Conservation (phyloP, 1,139 yeast species). For the Candida sp. region DNA sequence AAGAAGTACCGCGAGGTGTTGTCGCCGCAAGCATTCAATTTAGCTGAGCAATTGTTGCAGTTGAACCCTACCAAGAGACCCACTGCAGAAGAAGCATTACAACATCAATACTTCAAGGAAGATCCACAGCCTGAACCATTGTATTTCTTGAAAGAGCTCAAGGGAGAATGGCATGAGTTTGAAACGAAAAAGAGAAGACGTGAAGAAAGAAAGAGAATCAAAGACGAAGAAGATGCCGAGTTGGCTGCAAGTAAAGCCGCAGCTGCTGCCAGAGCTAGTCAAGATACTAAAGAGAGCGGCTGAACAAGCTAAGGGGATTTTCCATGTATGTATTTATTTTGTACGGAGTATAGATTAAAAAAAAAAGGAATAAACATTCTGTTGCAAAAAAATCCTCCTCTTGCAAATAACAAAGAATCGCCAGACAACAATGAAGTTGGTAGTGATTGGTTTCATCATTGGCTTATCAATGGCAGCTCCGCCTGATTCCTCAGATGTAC, state of each 20-base stretch:
- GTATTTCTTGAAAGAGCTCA: conserved; percentile 55
- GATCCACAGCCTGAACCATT: conserved; percentile 68
- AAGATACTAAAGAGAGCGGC: not conserved
- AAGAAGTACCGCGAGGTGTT: conserved; percentile 51
- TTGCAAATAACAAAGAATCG: not conserved
- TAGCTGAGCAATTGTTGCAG: conserved; percentile 64
- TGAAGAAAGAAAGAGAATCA: conserved; percentile 53
- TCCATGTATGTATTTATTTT: not conserved
- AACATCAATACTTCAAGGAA: conserved; percentile 75
- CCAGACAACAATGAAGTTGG: not conserved
- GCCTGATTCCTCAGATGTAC: too few species aligned
- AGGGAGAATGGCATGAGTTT: conserved; percentile 96
- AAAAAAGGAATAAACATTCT: not conserved
- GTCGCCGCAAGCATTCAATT: conserved; percentile 59
- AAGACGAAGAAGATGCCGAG: conserved; percentile 31
- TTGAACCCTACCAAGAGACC: conserved; percentile 77
- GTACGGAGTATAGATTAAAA: not conserved
- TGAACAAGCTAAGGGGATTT: too few species aligned
- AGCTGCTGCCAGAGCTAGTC: not conserved
- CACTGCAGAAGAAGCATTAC: conserved; percentile 86
- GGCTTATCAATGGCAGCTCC: conserved; percentile 3
- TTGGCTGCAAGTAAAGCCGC: conserved; percentile 12
- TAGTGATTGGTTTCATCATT: not conserved
- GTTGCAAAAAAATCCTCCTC: conserved; percentile 5
- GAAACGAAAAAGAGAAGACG: conserved; percentile 89